Percentiles rank a stretch among this genome's conserved stretches.
phyloP scores from a whole-genome alignment of 345 rosid genomes.

The Viola odorata region DNA sequence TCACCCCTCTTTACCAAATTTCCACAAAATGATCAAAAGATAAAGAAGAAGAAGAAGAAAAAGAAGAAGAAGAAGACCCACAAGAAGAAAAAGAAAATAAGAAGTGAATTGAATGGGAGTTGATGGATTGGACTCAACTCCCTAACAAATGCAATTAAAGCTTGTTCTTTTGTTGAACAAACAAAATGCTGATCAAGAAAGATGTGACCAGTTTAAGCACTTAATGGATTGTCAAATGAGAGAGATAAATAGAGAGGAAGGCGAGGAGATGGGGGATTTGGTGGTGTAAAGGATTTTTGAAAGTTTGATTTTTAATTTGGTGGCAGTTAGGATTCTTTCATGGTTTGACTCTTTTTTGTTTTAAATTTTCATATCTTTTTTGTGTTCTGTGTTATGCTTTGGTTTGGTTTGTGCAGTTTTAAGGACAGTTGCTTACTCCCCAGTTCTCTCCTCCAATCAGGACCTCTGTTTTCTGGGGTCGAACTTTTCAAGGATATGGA shows the following conservation, averaged over 20 bases:
- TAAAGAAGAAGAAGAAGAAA: no score
- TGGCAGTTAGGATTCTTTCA: not conserved
- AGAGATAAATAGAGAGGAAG: not conserved
- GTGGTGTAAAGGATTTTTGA: not conserved
- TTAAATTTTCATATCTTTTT: no score
- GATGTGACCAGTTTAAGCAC: not conserved
- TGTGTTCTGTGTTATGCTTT: no score
- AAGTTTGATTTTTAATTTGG: not conserved
- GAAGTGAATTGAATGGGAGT: not conserved
- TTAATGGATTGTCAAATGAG: not conserved
- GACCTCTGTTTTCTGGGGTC: no score
- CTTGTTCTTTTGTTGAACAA: not conserved
- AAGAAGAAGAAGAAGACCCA: not conserved
- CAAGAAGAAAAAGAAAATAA: not conserved
- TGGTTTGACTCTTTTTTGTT: no score
- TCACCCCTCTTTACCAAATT: not conserved
- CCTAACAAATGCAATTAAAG: no score
- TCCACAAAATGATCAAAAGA: not conserved
- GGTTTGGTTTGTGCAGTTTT: no score
- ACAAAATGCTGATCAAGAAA: not conserved
- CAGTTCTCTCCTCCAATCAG: no score
- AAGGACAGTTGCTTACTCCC: no score
- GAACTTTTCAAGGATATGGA: no score
- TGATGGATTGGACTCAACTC: no score
- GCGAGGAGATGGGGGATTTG: no score